Evolutionary conservation across 352 stramenopile genomes (phyloP).

Genomic region (Hyaloperonospora arabidopsidis): DNA sequence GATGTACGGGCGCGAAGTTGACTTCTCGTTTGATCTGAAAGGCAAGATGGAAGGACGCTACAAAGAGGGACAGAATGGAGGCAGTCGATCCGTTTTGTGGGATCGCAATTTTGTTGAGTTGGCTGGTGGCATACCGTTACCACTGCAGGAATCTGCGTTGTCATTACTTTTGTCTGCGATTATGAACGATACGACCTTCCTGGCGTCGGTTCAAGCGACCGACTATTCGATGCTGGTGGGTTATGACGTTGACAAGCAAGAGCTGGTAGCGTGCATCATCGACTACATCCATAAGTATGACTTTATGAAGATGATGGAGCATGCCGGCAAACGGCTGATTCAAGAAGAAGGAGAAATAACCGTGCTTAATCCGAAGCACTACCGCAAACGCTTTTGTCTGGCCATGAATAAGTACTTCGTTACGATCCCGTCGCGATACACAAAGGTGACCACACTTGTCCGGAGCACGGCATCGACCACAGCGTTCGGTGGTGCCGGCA

Average conservation of each 20-base stretch:
- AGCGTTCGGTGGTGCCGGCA: conserved; percentile 19
- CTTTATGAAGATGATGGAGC: conserved; percentile 87
- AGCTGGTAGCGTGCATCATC: conserved; percentile 83
- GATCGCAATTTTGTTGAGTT: conserved; percentile 86
- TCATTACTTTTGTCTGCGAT: conserved; percentile 75
- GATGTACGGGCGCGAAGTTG: conserved; percentile 77
- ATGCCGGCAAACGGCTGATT: conserved; percentile 81
- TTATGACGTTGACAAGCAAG: conserved; percentile 81
- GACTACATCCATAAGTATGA: conserved; percentile 89
- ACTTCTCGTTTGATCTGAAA: conserved; percentile 84
- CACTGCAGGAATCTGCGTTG: conserved; percentile 76
- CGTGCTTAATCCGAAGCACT: conserved; percentile 81
- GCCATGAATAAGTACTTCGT: conserved; percentile 88
- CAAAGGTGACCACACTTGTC: conserved; percentile 65
- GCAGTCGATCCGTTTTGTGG: conserved; percentile 56
- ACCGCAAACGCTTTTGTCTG: conserved; percentile 75
- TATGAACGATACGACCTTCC: conserved; percentile 79
- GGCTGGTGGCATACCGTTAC: conserved; percentile 68
- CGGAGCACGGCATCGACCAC: conserved; percentile 31
- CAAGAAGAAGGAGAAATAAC: conserved; percentile 87
- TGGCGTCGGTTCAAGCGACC: conserved; percentile 76
- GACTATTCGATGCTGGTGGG: conserved; percentile 87
- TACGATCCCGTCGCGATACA: conserved; percentile 81
- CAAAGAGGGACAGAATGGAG: conserved; percentile 29
- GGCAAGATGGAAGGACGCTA: conserved; percentile 84